Base-by-base conservation (phyloP, 768 basidiomycete genomes). In the Boletus sp. region DNA sequence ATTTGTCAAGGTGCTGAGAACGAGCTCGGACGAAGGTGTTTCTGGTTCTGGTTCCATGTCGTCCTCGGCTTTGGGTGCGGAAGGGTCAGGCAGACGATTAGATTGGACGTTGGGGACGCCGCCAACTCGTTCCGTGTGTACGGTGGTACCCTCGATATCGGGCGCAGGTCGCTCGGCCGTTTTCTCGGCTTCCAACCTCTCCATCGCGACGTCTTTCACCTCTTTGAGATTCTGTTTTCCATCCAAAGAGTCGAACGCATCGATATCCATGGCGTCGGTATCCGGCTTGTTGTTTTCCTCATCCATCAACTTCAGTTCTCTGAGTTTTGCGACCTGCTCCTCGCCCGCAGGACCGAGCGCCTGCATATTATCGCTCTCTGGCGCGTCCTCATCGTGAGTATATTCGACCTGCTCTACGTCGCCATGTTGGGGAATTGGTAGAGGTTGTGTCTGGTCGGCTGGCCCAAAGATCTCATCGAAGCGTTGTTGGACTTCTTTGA, bases 311-410 rank as follows among this genome's bases (percentile, higher is more conserved):
- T 83, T 88, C 36, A 98, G 84, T 50, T 96, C 87, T 60, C 87
- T 81, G 46, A 97, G 76, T 66, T 87, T 90, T 17, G 90, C 87
- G 11, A 84, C 82, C 68, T 94, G 85, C 62, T 96, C 93, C 42
- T 92, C 86, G 10, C 82, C 85, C 3, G 95, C 88, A 1, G 92
- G 85, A 7, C 93, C 96, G 20, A 98, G 81, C 1, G 94, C 93
- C 72, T 96, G 93, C 84, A 90, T 90, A 35, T 87, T 83, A 53
- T 87, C 76, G 58, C 83, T 84, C 30, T 75, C 77, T 47, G 89
- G 86, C 39, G 86, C 86, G 2, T 89, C 62, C 82, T 54, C 79
- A 79, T 40, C 90, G 73, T 61, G 63, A 2, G 55, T 57, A 71
- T 96, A 93, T 69, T 97, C 92, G 14, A 97, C 71, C 61, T 85